Base-by-base conservation (phyloP, 225 moss, liverwort and hornwort genomes). In the Neckera pumila region DNA sequence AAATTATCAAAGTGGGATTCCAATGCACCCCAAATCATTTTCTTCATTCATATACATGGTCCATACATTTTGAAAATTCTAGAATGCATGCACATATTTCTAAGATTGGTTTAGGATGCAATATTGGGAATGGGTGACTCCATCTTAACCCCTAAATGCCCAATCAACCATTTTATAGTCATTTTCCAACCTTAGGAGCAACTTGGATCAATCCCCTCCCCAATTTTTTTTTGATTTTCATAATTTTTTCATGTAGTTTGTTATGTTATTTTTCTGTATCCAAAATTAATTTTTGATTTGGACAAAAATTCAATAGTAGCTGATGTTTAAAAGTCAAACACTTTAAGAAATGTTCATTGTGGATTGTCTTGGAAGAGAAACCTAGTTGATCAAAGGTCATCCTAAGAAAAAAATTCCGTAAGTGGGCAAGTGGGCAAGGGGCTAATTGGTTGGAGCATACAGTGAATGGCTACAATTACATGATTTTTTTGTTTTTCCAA, bases 221-320 rank as follows among this genome's bases (percentile, higher is more conserved):
- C n/a, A n/a, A n/a, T n/a, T n/a, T n/a, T n/a, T n/a, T n/a, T n/a
- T n/a, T n/a, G 5, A 16, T 27, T 42, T 16, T 36, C 12, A 21
- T 21, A 21, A 3, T n/a, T 67, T 43, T 9, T 0, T 45, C 17
- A 73, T 6, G 6, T 10, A 43, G 6, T 28, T 28, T 28, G 6
- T 28, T 0, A 10, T 5, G 0, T 14, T 43, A 10, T 72, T 43
- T 72, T 42, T 45, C 6, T 0, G 3, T 28, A 10, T 17, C 0
- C 3, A 16, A 43, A 28, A 43, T 10, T 10, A 28, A 72, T 8
- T 28, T 45, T 17, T 17, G 10, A 28, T 72, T 42, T 9, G 5
- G 1, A 67, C 4, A 27, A 9, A 27, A 43, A 16, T 3, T 9
- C 0, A 5, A 0, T 0, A 27, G 0, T 5, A 0, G 7, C 3